Base-by-base conservation (phyloP, 1,284 basidiomycete species). In the Pyrrhoderma lamaoense region DNA sequence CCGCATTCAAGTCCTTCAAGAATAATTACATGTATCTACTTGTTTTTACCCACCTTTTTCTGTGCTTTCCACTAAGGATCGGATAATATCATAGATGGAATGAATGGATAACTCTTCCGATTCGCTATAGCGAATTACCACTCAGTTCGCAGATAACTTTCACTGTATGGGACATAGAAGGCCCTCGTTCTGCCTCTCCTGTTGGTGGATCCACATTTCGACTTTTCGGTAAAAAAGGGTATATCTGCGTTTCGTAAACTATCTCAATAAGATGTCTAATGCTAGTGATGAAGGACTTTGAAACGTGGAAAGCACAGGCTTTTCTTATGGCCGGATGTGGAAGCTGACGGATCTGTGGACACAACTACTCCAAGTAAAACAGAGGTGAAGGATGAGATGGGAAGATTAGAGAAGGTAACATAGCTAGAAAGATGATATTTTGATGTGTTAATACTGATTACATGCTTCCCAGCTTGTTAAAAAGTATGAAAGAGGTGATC, bases 131-230 rank as follows among this genome's bases (percentile, higher is more conserved):
- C 48, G 93, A 96, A 60, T 74, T 99, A 3, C 92, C 93, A 0
- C 70, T 93, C 27, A 86, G 74, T 60, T 84, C 93, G 0, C 93
- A 96, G 60, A 76, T 99, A 49, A 86, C 89, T 0, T 90, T 98
- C 62, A 98, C 95, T 1, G 84, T 98, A 18, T 96, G 93, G 85
- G 93, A 98, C 63, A 91, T 94, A 49, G 85, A 82, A 37, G 86
- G 88, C 0, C 82, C 91, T 39, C 75, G 85, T 21, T 73, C 75
- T 47, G 81, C 88, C 1, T 72, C 77, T 16, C 85, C 90, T 7
- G 82, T 97, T 0, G 94, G 95, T 27, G 94, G 94, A 0, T 85
- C 91, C 1, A 95, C 93, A 0, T 87, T 98, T 65, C 76, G 81
- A 14, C 62, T 98, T 34, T 98, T 98, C 67, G 88, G 89, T 36